Base-by-base conservation (phyloP, 2,329 filamentous ascomycete genomes). In the Botryotinia globosa region DNA sequence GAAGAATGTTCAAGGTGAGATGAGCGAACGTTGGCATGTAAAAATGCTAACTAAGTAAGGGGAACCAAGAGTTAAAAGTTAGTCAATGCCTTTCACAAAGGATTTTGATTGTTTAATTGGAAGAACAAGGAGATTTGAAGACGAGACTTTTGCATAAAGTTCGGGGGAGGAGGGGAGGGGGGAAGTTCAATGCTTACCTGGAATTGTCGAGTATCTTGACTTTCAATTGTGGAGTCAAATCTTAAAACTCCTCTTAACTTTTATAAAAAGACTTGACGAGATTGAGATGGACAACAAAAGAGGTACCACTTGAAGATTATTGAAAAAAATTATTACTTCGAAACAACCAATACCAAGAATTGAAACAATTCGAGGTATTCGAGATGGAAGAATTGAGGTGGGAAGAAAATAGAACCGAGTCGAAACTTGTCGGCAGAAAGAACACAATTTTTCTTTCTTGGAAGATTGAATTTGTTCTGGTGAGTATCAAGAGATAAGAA, bases 21-120 rank as follows among this genome's bases (percentile, higher is more conserved):
- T 78, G 77, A 72, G 77, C 75, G 77, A 80, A 75, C 64, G 73
- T 79, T 79, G 79, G 79, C 78, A 81, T 80, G 78, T 73, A 79
- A 77, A 63, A 39, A 76, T 76, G 74, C 78, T 79, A 58, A 48
- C 68, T 70, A 71, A 71, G 69, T 67, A 71, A 67, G 69, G 69
- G 61, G 45, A 77, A 62, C 72, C 58, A 79, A 78, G 78, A 77
- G 76, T 51, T 74, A 72, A 74, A 74, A 72, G 74, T 80, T 77
- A 80, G 81, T 75, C 66, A 69, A 72, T 72, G 62, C 56, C 71
- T 65, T 61, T 62, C 42, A 56, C 42, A 39, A 56, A 67, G 48
- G 37, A 61, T 61, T 34, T 20, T 44, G 56, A 42, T n/a, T 44
- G 54, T 39, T 56, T 68, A 63, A 63, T 62, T 59, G 56, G 45